phyloP scores from a whole-genome alignment of 106 monocot genomes.

The Platanthera guangdongensis region DNA sequence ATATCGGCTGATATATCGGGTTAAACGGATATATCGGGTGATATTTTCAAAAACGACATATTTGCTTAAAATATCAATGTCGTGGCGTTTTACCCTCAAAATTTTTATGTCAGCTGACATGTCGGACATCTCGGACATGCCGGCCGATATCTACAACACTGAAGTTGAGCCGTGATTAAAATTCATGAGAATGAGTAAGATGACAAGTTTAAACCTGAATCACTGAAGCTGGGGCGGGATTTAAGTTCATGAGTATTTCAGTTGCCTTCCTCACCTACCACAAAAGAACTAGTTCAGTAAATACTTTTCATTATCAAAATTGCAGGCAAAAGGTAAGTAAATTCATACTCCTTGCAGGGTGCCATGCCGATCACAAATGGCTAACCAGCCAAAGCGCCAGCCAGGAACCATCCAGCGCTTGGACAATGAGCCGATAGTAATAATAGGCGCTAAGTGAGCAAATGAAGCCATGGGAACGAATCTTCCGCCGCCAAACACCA shows the following conservation, averaged over 20 bases:
- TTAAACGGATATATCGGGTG: too few species aligned
- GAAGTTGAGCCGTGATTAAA: not conserved
- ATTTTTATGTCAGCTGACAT: not conserved
- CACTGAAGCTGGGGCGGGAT: slow-evolving; percentile 65
- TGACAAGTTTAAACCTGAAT: slow-evolving; percentile 39
- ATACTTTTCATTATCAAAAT: not conserved
- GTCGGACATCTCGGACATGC: too few species aligned
- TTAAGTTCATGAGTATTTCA: slow-evolving; percentile 81
- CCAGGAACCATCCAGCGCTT: slow-evolving; percentile 91
- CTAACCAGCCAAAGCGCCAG: slow-evolving; percentile 91
- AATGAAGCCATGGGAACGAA: slow-evolving; percentile 73
- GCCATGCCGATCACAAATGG: slow-evolving; percentile 43
- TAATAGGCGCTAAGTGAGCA: slow-evolving; percentile 47
- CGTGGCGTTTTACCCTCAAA: too few species aligned
- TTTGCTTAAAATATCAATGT: too few species aligned
- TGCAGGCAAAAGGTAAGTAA: not conserved
- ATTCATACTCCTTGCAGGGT: slow-evolving; percentile 46
- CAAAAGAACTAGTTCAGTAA: not conserved
- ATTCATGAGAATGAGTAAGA: not conserved
- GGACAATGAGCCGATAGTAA: slow-evolving; percentile 74
- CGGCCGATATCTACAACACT: too few species aligned
- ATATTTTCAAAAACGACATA: too few species aligned
- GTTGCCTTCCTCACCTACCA: slow-evolving; percentile 54
- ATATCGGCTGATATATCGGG: too few species aligned
- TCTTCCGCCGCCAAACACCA: slow-evolving; percentile 52